Base-by-base conservation (phyloP, 2,329 filamentous ascomycete genomes). In the Penicillium sp. region DNA sequence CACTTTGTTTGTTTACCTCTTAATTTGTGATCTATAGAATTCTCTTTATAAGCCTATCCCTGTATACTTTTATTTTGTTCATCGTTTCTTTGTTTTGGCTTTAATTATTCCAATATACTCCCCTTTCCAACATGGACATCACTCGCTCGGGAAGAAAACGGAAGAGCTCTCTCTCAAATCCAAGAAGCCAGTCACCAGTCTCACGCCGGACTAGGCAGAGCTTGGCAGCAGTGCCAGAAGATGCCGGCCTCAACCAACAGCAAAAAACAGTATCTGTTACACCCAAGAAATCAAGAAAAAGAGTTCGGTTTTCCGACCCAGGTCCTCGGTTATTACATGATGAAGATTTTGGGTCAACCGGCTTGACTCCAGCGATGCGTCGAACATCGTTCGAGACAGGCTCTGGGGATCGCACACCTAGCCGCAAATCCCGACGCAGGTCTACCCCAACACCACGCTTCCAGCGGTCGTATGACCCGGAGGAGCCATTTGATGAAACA, bases 281-380 rank as follows among this genome's bases (percentile, higher is more conserved):
- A 27, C 72, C 75, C 4, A 68, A 64, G 37, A 74, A 67, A 64
- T 61, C 67, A 15, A 69, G 68, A 38, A 81, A 81, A 61, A 74
- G 70, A 61, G 75, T 78, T 37, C 77, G 79, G 27, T 80, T 80
- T 63, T 80, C 79, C 2, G 77, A 79, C 50, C 74, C 77, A 6
- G 73, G 73, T 7, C 71, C 71, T 42, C 65, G 59, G 27, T 31
- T 57, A 33, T 40, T 69, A 33, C 67, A 69, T 19, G 51, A 66
- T 33, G 50, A 54, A 46, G 55, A 55, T 6, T 37, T 55, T 37
- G 54, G 55, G 25, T 74, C 75, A 1, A 80, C 78, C 1, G 78
- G 78, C n/a, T 63, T 81, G 7, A 81, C 78, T 4, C 78, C 78
- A 19, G 69, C 73, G 5, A 69, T 81, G 57, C 63, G 68, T 25